phyloP scores from a whole-genome alignment of 306 rosid species.

The Fragaria ananassa region DNA sequence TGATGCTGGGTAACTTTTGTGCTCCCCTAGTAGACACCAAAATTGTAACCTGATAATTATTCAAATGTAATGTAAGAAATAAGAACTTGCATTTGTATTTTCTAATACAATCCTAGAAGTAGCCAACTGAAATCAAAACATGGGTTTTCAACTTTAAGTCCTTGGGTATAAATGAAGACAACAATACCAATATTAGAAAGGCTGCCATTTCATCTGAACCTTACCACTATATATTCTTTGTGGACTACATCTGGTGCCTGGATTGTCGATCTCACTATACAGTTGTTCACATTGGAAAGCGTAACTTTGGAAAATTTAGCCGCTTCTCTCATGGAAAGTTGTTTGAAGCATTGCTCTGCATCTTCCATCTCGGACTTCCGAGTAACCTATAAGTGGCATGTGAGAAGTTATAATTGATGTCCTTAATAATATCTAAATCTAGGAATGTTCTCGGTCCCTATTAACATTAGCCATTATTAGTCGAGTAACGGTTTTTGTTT shows the following conservation, averaged over 20 bases:
- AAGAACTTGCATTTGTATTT: not conserved
- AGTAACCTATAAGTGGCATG: slow-evolving; percentile 51
- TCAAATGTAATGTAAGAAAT: slow-evolving; percentile 7
- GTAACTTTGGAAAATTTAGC: slow-evolving; percentile 90
- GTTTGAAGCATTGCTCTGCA: slow-evolving; percentile 84
- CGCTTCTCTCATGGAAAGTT: slow-evolving; percentile 82
- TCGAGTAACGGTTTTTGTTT: not conserved
- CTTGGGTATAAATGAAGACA: not conserved
- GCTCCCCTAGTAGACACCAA: slow-evolving; percentile 81
- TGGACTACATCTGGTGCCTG: slow-evolving; percentile 65
- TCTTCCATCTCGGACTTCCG: slow-evolving; percentile 58
- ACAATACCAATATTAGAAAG: not conserved
- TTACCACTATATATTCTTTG: slow-evolving; percentile 92
- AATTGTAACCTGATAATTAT: slow-evolving; percentile 58
- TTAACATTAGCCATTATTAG: not conserved
- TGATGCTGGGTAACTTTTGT: slow-evolving; percentile 75
- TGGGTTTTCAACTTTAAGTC: not conserved
- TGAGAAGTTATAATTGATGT: slow-evolving; percentile 15
- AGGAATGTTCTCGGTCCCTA: not conserved
- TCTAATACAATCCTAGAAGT: not conserved
- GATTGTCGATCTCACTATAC: slow-evolving; percentile 61
- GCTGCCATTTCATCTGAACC: slow-evolving; percentile 13
- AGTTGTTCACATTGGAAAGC: slow-evolving; percentile 71
- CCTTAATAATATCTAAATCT: slow-evolving; percentile 7
- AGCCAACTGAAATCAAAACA: not conserved